Evolutionary conservation across 192 early-diverging fungal species (phyloP).

Genomic region (Spizellomyces sp.): DNA sequence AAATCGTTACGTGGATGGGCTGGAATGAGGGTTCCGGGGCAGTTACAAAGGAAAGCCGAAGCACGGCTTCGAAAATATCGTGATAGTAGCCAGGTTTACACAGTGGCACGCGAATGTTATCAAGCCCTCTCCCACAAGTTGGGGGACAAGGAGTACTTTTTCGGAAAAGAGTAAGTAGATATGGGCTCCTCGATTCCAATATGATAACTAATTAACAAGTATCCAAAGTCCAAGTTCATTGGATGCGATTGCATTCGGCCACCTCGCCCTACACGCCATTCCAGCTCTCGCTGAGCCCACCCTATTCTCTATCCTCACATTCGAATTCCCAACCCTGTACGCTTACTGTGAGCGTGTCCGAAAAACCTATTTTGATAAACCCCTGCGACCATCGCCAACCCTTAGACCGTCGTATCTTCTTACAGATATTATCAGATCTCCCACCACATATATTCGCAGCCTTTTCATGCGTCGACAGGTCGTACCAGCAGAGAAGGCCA

Average conservation of each 20-base stretch:
- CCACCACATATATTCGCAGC: constrained; percentile 3
- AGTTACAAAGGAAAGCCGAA: constrained; percentile 71
- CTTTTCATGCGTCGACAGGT: constrained; percentile 10
- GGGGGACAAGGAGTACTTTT: constrained; percentile 77
- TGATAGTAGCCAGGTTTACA: constrained; percentile 48
- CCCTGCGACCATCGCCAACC: constrained; percentile 32
- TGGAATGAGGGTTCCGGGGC: constrained; percentile 70
- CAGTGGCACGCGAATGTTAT: constrained; percentile 67
- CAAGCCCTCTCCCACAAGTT: constrained; percentile 70
- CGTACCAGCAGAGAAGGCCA: constrained; percentile 18
- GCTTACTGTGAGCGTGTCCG: constrained; percentile 66
- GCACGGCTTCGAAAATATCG: constrained; percentile 65
- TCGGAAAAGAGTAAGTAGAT: constrained; percentile 64
- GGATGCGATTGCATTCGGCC: constrained; percentile 82
- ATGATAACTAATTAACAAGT: background rate
- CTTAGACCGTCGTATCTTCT: constrained; percentile 45
- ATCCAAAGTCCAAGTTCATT: constrained; percentile 65
- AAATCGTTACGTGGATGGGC: constrained; percentile 69
- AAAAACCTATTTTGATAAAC: background rate
- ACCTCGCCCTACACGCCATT: constrained; percentile 76
- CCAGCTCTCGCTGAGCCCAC: constrained; percentile 73
- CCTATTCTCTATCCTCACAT: constrained; percentile 66
- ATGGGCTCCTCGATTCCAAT: background rate
- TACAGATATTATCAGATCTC: constrained; percentile 14
- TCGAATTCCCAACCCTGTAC: constrained; percentile 68